A percentile compares a stretch with the other conserved stretches of the same genome.
Evolutionary conservation across 208 protist genomes (phyloP).

Genomic region (Porcisia deanei): DNA sequence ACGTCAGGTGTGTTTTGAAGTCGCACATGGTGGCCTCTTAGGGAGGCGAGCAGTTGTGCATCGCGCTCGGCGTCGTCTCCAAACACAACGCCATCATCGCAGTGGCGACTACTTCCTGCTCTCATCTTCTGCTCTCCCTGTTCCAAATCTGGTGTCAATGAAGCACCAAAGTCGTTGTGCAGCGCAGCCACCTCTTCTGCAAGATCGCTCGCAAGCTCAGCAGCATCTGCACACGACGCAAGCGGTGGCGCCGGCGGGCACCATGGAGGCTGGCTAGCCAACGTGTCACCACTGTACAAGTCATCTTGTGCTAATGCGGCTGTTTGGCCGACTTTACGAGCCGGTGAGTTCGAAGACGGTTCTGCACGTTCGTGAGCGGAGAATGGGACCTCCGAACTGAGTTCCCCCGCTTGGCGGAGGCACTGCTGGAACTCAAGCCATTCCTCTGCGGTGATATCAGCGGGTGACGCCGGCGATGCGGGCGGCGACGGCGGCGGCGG

Average conservation of each 20-base stretch:
- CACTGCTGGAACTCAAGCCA: constrained; percentile 17
- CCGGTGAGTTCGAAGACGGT: not conserved
- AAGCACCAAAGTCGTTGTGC: not conserved
- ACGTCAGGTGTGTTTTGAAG: constrained; percentile 22
- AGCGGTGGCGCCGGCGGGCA: not conserved
- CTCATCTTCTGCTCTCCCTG: not conserved
- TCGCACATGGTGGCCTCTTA: constrained; percentile 11
- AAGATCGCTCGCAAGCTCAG: constrained; percentile 15
- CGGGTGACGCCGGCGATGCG: not conserved
- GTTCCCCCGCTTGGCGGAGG: constrained; percentile 14
- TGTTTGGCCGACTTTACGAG: not conserved
- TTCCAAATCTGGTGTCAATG: not conserved
- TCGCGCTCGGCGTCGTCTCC: constrained; percentile 25
- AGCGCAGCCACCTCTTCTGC: constrained; percentile 8
- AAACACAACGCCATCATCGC: constrained; percentile 6
- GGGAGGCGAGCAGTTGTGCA: constrained; percentile 1
- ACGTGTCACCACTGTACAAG: not conserved
- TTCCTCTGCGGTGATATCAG: not conserved
- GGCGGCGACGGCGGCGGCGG: constrained; percentile 8
- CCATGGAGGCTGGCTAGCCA: too few species aligned
- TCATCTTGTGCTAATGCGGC: not conserved
- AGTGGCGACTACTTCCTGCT: not conserved
- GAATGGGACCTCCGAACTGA: constrained; percentile 13
- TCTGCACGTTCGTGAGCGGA: constrained; percentile 3
- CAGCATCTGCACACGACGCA: constrained; percentile 8